These are phyloP conservation scores for Singerocomus rubriflavus DNA, from an alignment of 1,284 basidiomycete genomes.

Conservation along the genomic window DNA sequence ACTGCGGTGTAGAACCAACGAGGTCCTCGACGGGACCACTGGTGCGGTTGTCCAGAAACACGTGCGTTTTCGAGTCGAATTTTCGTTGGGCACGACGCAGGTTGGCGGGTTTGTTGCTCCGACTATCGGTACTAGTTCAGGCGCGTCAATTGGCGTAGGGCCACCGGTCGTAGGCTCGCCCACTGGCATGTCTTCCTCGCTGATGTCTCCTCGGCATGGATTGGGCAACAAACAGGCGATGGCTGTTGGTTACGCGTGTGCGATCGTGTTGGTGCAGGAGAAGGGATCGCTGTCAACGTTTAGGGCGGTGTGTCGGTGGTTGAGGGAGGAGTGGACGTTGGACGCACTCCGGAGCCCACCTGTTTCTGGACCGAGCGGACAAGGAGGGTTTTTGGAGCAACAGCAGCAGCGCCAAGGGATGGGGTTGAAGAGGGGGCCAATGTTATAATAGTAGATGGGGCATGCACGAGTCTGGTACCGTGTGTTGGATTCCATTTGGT, in stretches of 20 bases:
- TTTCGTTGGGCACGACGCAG: constrained; percentile 46
- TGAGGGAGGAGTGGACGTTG: constrained; percentile 65
- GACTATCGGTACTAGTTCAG: constrained; percentile 3
- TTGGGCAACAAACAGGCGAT: constrained; percentile 20
- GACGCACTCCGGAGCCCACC: constrained; percentile 32
- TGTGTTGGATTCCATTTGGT: not conserved
- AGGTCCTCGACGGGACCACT: constrained; percentile 42
- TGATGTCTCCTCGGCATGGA: constrained; percentile 30
- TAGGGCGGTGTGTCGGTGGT: constrained; percentile 65
- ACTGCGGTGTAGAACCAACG: constrained; percentile 68
- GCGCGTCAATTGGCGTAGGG: not conserved
- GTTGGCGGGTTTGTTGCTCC: constrained; percentile 17
- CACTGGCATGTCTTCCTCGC: constrained; percentile 12
- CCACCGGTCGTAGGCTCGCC: constrained; percentile 2
- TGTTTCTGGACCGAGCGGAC: constrained; percentile 8
- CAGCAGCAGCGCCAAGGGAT: constrained; percentile 18
- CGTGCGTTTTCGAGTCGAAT: constrained; percentile 62
- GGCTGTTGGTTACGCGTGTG: constrained; percentile 30
- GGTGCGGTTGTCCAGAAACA: constrained; percentile 50
- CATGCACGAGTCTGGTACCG: constrained; percentile 10
- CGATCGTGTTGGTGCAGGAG: constrained; percentile 77
- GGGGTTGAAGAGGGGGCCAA: constrained; percentile 10
- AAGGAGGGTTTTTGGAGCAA: constrained; percentile 21
- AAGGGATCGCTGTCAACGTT: constrained; percentile 86
- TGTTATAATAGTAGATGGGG: constrained; percentile 11